Evolutionary conservation across 768 basidiomycete genomes (phyloP).

Genomic region (Psilocybe azurescens): DNA sequence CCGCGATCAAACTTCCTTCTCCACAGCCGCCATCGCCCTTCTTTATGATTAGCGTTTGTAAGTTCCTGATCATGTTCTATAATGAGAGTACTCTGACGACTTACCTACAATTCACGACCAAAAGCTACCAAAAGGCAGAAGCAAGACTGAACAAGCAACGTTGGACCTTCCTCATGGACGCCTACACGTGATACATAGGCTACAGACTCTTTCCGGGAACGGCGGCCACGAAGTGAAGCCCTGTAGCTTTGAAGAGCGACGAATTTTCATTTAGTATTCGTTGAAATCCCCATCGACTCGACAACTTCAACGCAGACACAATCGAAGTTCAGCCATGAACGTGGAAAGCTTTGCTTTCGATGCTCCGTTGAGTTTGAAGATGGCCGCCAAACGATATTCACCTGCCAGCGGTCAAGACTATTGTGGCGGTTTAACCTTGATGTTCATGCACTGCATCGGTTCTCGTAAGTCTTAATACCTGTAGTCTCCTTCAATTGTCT

Average conservation of each 20-base stretch:
- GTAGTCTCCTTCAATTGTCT: neutral
- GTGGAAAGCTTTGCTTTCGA: conserved; percentile 24
- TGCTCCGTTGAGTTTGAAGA: conserved; percentile 36
- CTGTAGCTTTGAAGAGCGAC: too few relatives aligned
- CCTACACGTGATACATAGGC: neutral
- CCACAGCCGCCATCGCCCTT: neutral
- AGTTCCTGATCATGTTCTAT: too few relatives aligned
- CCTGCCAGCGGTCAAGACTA: conserved; percentile 28
- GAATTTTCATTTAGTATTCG: too few relatives aligned
- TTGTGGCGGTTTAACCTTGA: conserved; percentile 43
- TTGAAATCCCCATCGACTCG: too few relatives aligned
- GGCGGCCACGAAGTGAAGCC: neutral
- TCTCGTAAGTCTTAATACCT: conserved; percentile 39
- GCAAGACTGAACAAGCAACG: neutral
- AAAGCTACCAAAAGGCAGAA: neutral
- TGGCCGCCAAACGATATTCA: conserved; percentile 51
- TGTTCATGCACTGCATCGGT: conserved; percentile 54
- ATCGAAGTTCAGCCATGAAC: conserved; percentile 7
- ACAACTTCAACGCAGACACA: too few relatives aligned
- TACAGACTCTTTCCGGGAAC: neutral
- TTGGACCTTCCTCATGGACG: neutral
- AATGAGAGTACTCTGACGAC: neutral
- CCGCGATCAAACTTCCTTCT: neutral
- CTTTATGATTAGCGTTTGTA: too few relatives aligned
- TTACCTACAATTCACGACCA: neutral